Evolutionary conservation across 345 rosid species (phyloP).

Genomic region (Draba incana): DNA sequence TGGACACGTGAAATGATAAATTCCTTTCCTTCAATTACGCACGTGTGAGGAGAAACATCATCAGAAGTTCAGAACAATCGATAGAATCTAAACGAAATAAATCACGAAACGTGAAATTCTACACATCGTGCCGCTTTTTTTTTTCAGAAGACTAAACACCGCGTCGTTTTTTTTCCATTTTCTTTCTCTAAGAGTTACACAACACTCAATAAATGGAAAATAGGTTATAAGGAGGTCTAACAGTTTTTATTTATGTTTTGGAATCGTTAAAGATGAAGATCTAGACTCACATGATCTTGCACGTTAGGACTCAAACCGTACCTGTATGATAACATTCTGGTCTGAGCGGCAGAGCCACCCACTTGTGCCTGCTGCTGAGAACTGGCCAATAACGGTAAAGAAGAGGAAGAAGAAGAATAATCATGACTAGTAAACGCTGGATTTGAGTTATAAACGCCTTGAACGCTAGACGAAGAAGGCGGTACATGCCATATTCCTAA

Average conservation of each 20-base stretch:
- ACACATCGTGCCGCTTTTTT: conserved; percentile 26
- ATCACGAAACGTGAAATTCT: neutral
- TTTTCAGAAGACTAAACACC: conserved; percentile 4
- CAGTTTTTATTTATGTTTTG: neutral
- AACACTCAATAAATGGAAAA: neutral
- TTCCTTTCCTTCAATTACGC: conserved; percentile 6
- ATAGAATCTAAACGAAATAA: neutral
- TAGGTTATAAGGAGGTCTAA: neutral
- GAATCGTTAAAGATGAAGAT: conserved; percentile 42
- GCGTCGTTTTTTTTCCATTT: neutral
- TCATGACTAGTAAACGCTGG: conserved; percentile 14
- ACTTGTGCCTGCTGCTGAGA: conserved; percentile 23
- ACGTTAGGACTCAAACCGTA: conserved; percentile 34
- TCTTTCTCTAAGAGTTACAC: neutral
- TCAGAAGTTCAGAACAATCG: conserved; percentile 10
- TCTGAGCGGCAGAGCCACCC: conserved; percentile 32
- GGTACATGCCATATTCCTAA: conserved; percentile 33
- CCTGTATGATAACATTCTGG: conserved; percentile 18
- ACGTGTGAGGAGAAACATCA: neutral
- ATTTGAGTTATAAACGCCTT: conserved; percentile 31
- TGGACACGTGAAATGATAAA: conserved; percentile 28
- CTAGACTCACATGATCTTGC: conserved; percentile 47
- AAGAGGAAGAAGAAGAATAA: conserved; percentile 2
- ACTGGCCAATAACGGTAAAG: conserved; percentile 23
- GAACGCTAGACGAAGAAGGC: conserved; percentile 19